A percentile compares a stretch with the other conserved stretches of the same genome.
These are phyloP conservation scores for Odontarrhena argentea DNA, from an alignment of 345 rosid genomes.

Conservation along the genomic window DNA sequence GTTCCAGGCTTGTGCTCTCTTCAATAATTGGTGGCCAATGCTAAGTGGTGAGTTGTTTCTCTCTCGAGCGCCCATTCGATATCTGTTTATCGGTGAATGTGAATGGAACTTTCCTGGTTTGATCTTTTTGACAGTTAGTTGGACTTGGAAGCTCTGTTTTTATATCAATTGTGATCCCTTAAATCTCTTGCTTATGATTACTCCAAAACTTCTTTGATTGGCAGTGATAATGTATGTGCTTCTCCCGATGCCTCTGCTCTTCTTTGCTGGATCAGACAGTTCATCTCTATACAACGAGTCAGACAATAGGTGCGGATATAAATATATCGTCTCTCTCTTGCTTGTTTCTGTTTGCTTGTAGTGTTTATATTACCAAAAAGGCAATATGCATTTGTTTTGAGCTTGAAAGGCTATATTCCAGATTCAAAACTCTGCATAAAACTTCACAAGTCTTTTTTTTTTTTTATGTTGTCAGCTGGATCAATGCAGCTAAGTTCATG, in stretches of 20 bases:
- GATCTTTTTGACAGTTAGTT: not conserved
- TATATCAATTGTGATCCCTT: not conserved
- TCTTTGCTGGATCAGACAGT: conserved; percentile 78
- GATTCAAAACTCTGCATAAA: not conserved
- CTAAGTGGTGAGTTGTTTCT: conserved; percentile 57
- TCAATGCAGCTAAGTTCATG: conserved; percentile 85
- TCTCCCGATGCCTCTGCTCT: conserved; percentile 92
- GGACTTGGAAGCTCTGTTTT: not conserved
- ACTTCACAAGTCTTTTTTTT: conserved; percentile 1
- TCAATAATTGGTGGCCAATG: conserved; percentile 98
- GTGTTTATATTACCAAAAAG: too few relatives aligned
- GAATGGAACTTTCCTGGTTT: not conserved
- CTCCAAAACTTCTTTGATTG: conserved; percentile 20
- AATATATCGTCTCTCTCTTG: not conserved
- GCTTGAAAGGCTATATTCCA: not conserved
- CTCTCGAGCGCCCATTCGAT: not conserved
- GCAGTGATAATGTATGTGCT: conserved; percentile 91
- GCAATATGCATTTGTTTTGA: too few relatives aligned
- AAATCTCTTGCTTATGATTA: not conserved
- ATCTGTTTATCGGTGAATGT: not conserved
- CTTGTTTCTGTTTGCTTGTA: not conserved
- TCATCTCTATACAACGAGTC: conserved; percentile 67
- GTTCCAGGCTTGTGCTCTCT: conserved; percentile 89
- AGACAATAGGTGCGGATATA: conserved; percentile 48
- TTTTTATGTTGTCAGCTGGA: conserved; percentile 58